Conservation (phyloP, 2,329 filamentous ascomycete genomes). For the Beauveria rudraprayagi region DNA sequence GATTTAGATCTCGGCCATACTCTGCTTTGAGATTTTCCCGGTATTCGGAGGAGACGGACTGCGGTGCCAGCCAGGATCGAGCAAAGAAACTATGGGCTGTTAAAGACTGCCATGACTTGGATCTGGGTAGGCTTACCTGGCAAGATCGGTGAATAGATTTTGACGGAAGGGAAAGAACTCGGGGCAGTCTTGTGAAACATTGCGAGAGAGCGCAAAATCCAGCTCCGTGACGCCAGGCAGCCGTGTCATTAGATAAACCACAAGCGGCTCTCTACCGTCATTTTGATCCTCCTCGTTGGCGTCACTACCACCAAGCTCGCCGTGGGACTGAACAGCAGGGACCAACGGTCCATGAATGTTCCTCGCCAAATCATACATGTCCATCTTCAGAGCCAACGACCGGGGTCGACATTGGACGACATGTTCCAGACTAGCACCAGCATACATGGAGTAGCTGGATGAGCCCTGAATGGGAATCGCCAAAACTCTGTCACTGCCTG, state of each 20-base stretch:
- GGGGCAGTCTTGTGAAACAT: conserved; percentile 24
- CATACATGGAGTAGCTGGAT: conserved; percentile 33
- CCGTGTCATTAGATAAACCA: conserved; percentile 29
- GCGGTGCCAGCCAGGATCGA: background rate
- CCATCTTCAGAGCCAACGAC: conserved; percentile 24
- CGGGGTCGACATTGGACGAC: conserved; percentile 31
- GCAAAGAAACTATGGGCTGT: conserved; percentile 25
- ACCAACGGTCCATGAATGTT: conserved; percentile 24
- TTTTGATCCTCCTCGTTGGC: background rate
- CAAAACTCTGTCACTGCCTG: conserved; percentile 20
- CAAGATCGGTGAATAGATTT: conserved; percentile 28
- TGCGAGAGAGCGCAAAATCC: conserved; percentile 28
- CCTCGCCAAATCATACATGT: conserved; percentile 21
- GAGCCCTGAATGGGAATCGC: conserved; percentile 27
- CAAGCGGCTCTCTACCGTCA: conserved; percentile 24
- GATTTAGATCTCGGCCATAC: background rate
- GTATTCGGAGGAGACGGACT: background rate
- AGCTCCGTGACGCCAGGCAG: conserved; percentile 26
- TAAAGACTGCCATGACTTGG: conserved; percentile 16
- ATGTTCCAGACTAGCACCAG: conserved; percentile 23
- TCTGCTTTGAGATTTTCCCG: background rate
- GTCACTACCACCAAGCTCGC: conserved; percentile 18
- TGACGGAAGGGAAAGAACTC: conserved; percentile 25
- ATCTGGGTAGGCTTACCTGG: conserved; percentile 24
- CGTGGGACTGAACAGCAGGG: conserved; percentile 20